These are phyloP conservation scores for Meira miltonrushii DNA, from an alignment of 1,284 basidiomycete species.

Conservation along the genomic window DNA sequence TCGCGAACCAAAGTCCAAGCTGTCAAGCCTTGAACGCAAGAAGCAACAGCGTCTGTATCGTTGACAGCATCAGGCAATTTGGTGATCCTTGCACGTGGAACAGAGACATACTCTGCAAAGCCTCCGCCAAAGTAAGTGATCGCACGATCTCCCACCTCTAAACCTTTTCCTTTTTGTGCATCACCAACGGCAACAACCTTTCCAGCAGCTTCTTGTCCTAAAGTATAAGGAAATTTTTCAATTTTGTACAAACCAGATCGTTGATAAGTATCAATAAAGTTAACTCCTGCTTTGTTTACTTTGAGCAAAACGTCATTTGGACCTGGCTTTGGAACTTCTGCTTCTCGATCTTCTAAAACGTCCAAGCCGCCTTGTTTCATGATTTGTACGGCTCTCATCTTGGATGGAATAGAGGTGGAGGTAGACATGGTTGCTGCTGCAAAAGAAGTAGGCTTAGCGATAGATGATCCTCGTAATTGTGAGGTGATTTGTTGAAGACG, in stretches of 20 bases:
- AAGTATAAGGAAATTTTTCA: conserved; percentile 63
- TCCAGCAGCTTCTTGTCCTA: conserved; percentile 77
- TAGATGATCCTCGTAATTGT: too few relatives aligned
- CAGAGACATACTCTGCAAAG: conserved; percentile 72
- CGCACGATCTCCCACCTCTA: conserved; percentile 63
- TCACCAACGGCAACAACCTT: conserved; percentile 63
- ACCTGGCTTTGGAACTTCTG: conserved; percentile 63
- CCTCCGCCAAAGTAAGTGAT: conserved; percentile 60
- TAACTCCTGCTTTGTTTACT: conserved; percentile 57
- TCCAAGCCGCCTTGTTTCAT: conserved; percentile 64
- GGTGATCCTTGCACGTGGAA: conserved; percentile 64
- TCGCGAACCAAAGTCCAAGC: conserved; percentile 74
- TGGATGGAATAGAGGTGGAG: conserved; percentile 5
- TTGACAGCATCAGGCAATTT: conserved; percentile 59
- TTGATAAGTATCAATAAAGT: conserved; percentile 64
- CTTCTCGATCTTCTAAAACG: conserved; percentile 65
- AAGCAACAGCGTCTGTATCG: conserved; percentile 65
- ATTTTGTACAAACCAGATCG: conserved; percentile 57
- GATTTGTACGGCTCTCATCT: conserved; percentile 4
- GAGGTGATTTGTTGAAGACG: too few relatives aligned
- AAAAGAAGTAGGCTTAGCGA: too few relatives aligned
- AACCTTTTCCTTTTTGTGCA: conserved; percentile 45
- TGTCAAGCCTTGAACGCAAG: conserved; percentile 73
- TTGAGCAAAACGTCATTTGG: conserved; percentile 73
- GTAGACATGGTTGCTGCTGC: background rate